Percentiles rank a stretch among this genome's conserved stretches.
phyloP scores from a whole-genome alignment of 2,329 filamentous ascomycete genomes.

The Nigrospora sphaerica region DNA sequence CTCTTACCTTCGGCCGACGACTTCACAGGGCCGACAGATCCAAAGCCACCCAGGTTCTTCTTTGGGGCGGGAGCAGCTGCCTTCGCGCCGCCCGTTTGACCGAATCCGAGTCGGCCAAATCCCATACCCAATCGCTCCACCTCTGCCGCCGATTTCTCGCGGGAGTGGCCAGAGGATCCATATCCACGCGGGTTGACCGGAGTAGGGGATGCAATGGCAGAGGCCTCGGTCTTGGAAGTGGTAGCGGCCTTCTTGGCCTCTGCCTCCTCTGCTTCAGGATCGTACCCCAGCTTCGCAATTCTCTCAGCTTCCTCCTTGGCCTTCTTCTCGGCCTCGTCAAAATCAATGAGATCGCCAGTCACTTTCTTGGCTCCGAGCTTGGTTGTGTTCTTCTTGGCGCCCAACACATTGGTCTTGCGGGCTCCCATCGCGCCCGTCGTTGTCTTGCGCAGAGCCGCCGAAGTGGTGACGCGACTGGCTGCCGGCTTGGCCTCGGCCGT shows the following conservation, averaged over 20 bases:
- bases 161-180: constrained; percentile 46
- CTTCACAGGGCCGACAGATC: constrained; percentile 72
- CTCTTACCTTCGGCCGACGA: constrained; percentile 58
- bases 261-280: constrained; percentile 75
- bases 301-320: constrained; percentile 96
- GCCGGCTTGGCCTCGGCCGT: constrained; percentile 50
- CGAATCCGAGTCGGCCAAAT: constrained; percentile 77
- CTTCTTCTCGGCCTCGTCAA: constrained; percentile 94
- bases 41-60: constrained; percentile 80
- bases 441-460: constrained; percentile 76
- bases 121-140: constrained; percentile 89
- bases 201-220: constrained; percentile 64
- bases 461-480: constrained; percentile 67
- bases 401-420: constrained; percentile 79
- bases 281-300: constrained; percentile 91
- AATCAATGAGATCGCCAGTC: constrained; percentile 74
- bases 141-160: constrained; percentile 65
- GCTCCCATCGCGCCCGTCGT: constrained; percentile 49
- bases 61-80: constrained; percentile 49
- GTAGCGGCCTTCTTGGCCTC: constrained; percentile 31
- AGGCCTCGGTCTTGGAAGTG: constrained; percentile 35
- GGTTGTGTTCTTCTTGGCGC: constrained; percentile 69
- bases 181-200: constrained; percentile 66
- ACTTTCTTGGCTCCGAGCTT: constrained; percentile 95
- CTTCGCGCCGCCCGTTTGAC: constrained; percentile 66